A percentile compares a stretch with the other conserved stretches of the same genome.
Evolutionary conservation across 1,284 basidiomycete genomes (phyloP).

Genomic region (Leccinum pallidistipes): DNA sequence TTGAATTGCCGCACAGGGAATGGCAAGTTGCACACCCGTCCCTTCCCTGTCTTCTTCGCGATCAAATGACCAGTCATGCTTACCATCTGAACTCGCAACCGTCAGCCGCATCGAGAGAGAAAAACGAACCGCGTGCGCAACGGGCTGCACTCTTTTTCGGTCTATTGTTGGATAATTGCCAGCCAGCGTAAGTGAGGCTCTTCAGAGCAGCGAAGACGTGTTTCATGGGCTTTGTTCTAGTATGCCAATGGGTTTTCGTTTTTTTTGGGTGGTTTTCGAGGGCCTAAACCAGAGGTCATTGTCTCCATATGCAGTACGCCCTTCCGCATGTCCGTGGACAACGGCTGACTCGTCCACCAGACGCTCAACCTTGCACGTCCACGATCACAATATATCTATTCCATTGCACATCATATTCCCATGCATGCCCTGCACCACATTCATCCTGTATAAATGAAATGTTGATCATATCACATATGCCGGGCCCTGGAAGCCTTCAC

Average conservation of each 20-base stretch:
- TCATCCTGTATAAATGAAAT: constrained; percentile 19
- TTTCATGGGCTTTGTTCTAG: constrained; percentile 13
- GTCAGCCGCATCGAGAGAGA: constrained; percentile 23
- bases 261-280: constrained; percentile 26
- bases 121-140: constrained; percentile 9
- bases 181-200: constrained; percentile 25
- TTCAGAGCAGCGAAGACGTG: background rate
- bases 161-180: constrained; percentile 26
- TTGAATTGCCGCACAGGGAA: constrained; percentile 12
- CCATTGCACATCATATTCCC: constrained; percentile 19
- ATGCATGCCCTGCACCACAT: constrained; percentile 25
- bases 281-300: constrained; percentile 22
- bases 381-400: constrained; percentile 27
- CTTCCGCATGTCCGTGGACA: background rate
- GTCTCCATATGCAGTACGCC: constrained; percentile 12
- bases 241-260: constrained; percentile 24
- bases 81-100: constrained; percentile 21
- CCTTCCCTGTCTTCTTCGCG: constrained; percentile 12
- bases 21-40: constrained; percentile 6
- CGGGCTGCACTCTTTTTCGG: constrained; percentile 10
- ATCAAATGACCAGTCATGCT: constrained; percentile 20
- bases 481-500: background rate
- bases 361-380: constrained; percentile 7
- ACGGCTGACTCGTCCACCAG: constrained; percentile 13
- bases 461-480: constrained; percentile 18